These are phyloP conservation scores for Coemansia linderi DNA, from an alignment of 371 early-diverging fungal genomes.

Conservation along the genomic window DNA sequence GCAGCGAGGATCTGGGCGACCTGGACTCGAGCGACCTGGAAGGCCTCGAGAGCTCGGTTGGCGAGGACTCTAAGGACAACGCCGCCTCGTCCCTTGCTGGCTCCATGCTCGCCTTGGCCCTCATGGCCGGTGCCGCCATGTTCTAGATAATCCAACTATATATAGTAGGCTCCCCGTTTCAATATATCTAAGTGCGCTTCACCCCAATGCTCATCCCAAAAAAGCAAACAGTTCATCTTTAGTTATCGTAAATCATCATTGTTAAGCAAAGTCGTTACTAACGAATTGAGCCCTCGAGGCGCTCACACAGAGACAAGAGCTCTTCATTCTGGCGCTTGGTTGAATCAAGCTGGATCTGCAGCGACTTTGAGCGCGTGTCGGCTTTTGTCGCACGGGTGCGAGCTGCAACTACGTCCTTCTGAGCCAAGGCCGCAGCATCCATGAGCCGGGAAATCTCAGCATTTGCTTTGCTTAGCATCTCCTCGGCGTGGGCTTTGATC, in stretches of 20 bases:
- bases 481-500: constrained; percentile 38
- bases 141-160: constrained; percentile 17
- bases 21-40: constrained; percentile 21
- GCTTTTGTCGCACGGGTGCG: constrained; percentile 12
- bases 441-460: constrained; percentile 29
- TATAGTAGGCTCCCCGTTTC: not conserved
- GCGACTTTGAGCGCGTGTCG: constrained; percentile 19
- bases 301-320: constrained; percentile 25
- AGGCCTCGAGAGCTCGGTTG: constrained; percentile 10
- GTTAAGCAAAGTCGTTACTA: not conserved
- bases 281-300: constrained; percentile 6
- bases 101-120: constrained; percentile 39
- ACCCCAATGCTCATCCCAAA: not conserved
- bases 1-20: constrained; percentile 21
- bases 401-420: constrained; percentile 6
- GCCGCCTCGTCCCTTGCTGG: constrained; percentile 29
- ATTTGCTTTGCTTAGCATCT: constrained; percentile 36
- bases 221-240: not conserved
- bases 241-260: not conserved
- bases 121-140: constrained; percentile 41
- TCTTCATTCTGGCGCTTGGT: constrained; percentile 35
- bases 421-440: not conserved
- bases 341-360: constrained; percentile 38
- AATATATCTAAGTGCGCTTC: constrained; percentile 4
- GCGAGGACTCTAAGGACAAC: constrained; percentile 21